phyloP scores from a whole-genome alignment of 768 basidiomycete genomes.

The Thelephora ganbajun region DNA sequence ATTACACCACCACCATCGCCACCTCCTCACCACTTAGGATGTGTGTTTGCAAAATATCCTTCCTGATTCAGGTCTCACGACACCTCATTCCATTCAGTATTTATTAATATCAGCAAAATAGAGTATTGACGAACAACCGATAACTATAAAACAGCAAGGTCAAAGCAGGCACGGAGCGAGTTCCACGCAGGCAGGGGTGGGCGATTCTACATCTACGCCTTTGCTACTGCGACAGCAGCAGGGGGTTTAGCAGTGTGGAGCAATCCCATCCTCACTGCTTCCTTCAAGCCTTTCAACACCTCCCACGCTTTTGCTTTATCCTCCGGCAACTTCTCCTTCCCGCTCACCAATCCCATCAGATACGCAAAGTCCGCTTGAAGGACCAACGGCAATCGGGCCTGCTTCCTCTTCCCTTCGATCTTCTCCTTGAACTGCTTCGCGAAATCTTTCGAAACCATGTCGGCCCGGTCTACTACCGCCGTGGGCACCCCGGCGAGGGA shows the following conservation, averaged over 20 bases:
- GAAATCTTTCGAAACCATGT: conserved; percentile 75
- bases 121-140: no score
- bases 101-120: no score
- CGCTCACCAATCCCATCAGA: conserved; percentile 48
- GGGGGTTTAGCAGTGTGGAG: conserved; percentile 1
- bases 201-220: no score
- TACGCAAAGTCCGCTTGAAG: conserved; percentile 87
- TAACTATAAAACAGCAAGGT: no score
- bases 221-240: no score
- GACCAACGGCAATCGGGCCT: conserved; percentile 51
- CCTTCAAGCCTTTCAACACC: conserved; percentile 40
- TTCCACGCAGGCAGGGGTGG: no score
- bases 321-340: conserved; percentile 35
- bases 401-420: conserved; percentile 49
- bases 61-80: no score
- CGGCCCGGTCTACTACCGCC: conserved; percentile 79
- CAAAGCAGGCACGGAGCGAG: no score
- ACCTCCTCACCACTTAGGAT: no score
- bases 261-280: conserved; percentile 19
- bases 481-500: conserved; percentile 85
- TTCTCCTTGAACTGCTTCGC: conserved; percentile 78
- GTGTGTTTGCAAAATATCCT: no score
- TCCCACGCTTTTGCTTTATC: conserved; percentile 39
- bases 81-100: no score
- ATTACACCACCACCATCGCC: no score